Evolutionary conservation across 202 grass and related monocot species (phyloP), one percentile per base, ranked within the genome.

Genomic region (Setaria italica): DNA sequence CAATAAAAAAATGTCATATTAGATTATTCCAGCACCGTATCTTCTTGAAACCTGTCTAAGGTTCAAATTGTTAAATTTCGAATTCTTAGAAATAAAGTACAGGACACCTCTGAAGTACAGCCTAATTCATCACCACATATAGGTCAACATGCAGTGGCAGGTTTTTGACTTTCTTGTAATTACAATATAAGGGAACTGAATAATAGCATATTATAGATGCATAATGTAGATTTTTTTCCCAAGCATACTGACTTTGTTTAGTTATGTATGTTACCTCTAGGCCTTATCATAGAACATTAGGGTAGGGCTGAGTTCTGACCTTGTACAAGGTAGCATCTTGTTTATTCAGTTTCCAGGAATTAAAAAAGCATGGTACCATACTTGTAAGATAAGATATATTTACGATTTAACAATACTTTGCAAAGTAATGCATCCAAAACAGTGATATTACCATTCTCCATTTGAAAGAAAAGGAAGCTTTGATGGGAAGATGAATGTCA

Each of bases 401-500:
- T 19, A 71, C 32, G 17, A 72, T 5, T 72, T 33, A 33, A 76
- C 19, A 67, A 62, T 47, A 80, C 9, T n/a, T 43, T 66, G 13
- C 25, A 74, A 84, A 80, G 70, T 76, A 76, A 84, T 55, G 70
- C 29, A 90, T 70, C 29, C 45, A 83, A 69, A 82, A 83, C 25
- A 82, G 70, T 66, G 42, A 82, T 53, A 53, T 91, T 99, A 99
- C 96, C 96, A 99, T 85, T 99, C 96, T 86, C 96, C 96, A 88
- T 99, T 92, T 84, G 90, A 99, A 92, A 95, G 96, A 90, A 99
- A 99, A 83, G 96, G 83, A 82, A 99, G 88, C 82, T 80, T 62
- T 30, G 90, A 86, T 16, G 96, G 96, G 91, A 92, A 91, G 56
- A 78, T 85, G 70, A 99, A 99, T 49, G 96, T 99, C 82, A 98